A percentile compares a stretch with the other conserved stretches of the same genome.
These are phyloP conservation scores for Silene coronaria DNA, from an alignment of 179 eudicot species.

Conservation along the genomic window DNA sequence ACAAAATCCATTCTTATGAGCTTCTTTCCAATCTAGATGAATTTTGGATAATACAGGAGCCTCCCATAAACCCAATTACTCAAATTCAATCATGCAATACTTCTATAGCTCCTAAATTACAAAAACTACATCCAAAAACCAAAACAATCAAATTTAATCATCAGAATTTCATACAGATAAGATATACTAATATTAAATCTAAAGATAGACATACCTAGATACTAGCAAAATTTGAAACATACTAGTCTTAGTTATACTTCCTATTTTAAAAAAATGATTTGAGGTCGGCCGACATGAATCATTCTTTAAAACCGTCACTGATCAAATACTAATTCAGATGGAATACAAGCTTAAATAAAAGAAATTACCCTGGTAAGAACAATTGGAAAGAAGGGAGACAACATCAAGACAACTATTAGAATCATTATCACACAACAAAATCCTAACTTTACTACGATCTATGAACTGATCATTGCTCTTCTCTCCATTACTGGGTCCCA, in stretches of 20 bases:
- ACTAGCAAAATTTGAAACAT: neutral
- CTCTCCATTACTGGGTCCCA: slow-evolving; percentile 22
- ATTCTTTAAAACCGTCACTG: too few relatives aligned
- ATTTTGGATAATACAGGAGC: neutral
- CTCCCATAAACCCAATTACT: neutral
- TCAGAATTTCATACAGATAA: neutral
- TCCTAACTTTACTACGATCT: slow-evolving; percentile 82
- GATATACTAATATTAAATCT: neutral
- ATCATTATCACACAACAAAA: slow-evolving; percentile 79
- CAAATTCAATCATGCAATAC: neutral
- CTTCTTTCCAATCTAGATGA: neutral
- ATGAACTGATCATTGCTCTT: slow-evolving; percentile 61
- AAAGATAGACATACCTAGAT: neutral
- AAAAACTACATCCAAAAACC: neutral
- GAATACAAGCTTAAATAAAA: too few relatives aligned
- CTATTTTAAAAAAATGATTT: too few relatives aligned
- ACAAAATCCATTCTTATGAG: neutral
- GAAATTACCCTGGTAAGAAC: slow-evolving; percentile 77
- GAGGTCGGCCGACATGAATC: too few relatives aligned
- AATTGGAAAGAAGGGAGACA: slow-evolving; percentile 58
- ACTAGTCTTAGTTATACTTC: too few relatives aligned
- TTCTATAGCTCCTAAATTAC: neutral
- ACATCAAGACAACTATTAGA: slow-evolving; percentile 57
- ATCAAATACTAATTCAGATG: neutral
- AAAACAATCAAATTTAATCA: neutral